These are phyloP conservation scores for Pichia insulana DNA, from an alignment of 805 yeast genomes.

Conservation along the genomic window DNA sequence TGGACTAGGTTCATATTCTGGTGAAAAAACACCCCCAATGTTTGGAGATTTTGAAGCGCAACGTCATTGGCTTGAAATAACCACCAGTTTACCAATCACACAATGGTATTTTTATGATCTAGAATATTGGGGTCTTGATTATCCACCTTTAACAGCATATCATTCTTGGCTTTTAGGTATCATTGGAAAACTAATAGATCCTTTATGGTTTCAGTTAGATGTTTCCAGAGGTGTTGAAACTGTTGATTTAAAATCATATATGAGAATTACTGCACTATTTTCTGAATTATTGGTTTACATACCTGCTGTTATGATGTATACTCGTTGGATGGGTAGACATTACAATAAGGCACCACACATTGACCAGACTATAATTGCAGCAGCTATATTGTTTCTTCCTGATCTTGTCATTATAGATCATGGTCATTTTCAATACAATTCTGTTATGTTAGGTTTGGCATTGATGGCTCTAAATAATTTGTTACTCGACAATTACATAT, in stretches of 20 bases:
- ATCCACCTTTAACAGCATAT: conserved; percentile 93
- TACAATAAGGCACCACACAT: conserved; percentile 44
- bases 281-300: conserved; percentile 70
- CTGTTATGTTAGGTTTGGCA: conserved; percentile 87
- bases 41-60: conserved; percentile 97
- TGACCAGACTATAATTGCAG: conserved; percentile 68
- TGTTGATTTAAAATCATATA: conserved; percentile 60
- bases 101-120: conserved; percentile 88
- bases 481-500: conserved; percentile 49
- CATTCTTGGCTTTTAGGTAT: conserved; percentile 78
- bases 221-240: conserved; percentile 70
- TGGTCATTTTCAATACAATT: conserved; percentile 94
- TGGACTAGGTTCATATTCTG: conserved; percentile 85
- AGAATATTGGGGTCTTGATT: conserved; percentile 93
- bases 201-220: conserved; percentile 69
- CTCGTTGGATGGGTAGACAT: conserved; percentile 61
- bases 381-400: conserved; percentile 80
- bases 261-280: conserved; percentile 71
- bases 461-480: conserved; percentile 60
- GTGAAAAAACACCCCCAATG: conserved; percentile 62
- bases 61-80: conserved; percentile 95
- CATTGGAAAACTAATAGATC: conserved; percentile 55
- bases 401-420: conserved; percentile 79
- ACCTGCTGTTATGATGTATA: conserved; percentile 70
- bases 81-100: conserved; percentile 60